Percentiles rank a stretch among this genome's conserved stretches.
Evolutionary conservation across 306 rosid species (phyloP).

Genomic region (Dalbergia cultrata): DNA sequence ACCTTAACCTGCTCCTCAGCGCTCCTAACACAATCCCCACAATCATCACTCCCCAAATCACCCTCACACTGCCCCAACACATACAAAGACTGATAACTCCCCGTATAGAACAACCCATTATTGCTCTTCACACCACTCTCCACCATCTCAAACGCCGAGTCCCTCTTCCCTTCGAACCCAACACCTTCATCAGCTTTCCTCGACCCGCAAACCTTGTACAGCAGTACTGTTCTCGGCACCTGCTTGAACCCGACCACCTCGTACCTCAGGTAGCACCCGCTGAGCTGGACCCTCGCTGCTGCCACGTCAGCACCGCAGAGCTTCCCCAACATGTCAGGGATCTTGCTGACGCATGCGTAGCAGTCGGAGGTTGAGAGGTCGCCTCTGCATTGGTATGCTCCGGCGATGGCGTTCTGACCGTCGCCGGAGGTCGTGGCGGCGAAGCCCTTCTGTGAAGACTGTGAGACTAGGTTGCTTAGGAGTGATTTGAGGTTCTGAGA

Average conservation of each 20-base stretch:
- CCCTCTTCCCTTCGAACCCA: conserved; percentile 68
- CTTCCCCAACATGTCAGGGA: conserved; percentile 51
- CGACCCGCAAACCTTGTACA: conserved; percentile 75
- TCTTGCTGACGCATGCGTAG: conserved; percentile 64
- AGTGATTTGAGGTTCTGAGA: conserved; percentile 69
- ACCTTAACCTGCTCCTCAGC: conserved; percentile 63
- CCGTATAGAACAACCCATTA: conserved; percentile 74
- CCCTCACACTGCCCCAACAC: conserved; percentile 95
- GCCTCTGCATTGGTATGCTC: conserved; percentile 90
- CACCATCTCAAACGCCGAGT: conserved; percentile 72
- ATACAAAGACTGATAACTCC: conserved; percentile 71
- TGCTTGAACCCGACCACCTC: conserved; percentile 75
- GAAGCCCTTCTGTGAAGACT: conserved; percentile 66
- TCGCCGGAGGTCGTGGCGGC: conserved; percentile 65
- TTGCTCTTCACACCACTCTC: conserved; percentile 68
- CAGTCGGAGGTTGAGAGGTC: conserved; percentile 75
- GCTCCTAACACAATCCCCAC: conserved; percentile 71
- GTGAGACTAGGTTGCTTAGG: conserved; percentile 53
- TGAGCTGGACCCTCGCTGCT: conserved; percentile 85
- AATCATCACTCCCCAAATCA: conserved; percentile 66
- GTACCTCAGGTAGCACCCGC: conserved; percentile 80
- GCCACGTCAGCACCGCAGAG: conserved; percentile 65
- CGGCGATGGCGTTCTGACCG: conserved; percentile 55
- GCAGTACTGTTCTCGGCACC: conserved; percentile 57
- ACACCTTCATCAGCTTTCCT: conserved; percentile 46